Percentiles rank a stretch among this genome's conserved stretches.
Evolutionary conservation across 2,329 filamentous ascomycete species (phyloP).

Genomic region (Fusarium sublunatum): DNA sequence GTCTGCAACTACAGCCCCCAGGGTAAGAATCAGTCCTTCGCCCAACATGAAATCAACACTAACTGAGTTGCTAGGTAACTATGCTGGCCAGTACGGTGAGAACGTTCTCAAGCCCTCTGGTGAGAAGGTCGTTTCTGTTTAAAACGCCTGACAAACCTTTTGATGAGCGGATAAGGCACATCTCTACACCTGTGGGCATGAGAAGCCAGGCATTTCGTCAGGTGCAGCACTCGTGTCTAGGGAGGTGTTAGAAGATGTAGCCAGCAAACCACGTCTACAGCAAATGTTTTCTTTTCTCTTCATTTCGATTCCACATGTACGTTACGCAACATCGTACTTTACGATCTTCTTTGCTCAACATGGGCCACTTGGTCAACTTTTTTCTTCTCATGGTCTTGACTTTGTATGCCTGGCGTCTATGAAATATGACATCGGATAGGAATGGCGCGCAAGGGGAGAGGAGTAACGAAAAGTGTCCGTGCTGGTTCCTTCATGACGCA

Average conservation of each 20-base stretch:
- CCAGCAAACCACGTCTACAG: slow-evolving; percentile 33
- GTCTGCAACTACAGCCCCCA: slow-evolving; percentile 88
- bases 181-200: slow-evolving; percentile 19
- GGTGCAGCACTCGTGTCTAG: slow-evolving; percentile 28
- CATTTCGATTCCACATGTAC: slow-evolving; percentile 53
- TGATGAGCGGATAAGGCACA: slow-evolving; percentile 27
- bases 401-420: slow-evolving; percentile 43
- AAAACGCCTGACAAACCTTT: slow-evolving; percentile 26
- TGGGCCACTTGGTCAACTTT: slow-evolving; percentile 41
- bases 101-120: slow-evolving; percentile 61
- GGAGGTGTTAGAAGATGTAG: slow-evolving; percentile 27
- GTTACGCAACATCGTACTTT: slow-evolving; percentile 50
- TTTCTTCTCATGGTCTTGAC: slow-evolving; percentile 35
- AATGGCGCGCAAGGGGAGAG: slow-evolving; percentile 39
- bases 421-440: slow-evolving; percentile 40
- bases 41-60: neutral
- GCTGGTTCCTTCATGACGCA: slow-evolving; percentile 32
- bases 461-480: slow-evolving; percentile 23
- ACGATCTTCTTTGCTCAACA: slow-evolving; percentile 48
- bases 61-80: slow-evolving; percentile 58
- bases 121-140: slow-evolving; percentile 42
- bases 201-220: slow-evolving; percentile 21
- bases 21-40: slow-evolving; percentile 64
- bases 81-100: slow-evolving; percentile 59
- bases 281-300: slow-evolving; percentile 35